Percentiles rank a stretch among this genome's conserved stretches.
Conservation (phyloP, 306 rosid genomes). For the Cicer bijugum region DNA sequence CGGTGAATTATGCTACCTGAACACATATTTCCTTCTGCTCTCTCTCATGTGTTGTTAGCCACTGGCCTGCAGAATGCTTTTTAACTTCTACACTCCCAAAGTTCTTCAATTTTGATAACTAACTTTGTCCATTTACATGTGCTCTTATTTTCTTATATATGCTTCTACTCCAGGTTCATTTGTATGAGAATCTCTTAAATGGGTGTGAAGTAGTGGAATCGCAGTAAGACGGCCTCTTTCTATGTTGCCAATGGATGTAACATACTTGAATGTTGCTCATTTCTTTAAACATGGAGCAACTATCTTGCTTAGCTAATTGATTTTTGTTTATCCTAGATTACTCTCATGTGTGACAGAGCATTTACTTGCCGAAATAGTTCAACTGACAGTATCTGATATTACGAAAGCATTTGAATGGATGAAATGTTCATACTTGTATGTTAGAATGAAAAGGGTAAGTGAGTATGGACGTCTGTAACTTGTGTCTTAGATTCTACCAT, state of each 20-base stretch:
- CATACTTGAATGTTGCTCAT: conserved; percentile 31
- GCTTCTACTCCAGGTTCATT: conserved; percentile 70
- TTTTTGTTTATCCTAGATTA: conserved; percentile 58
- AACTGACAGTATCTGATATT: conserved; percentile 84
- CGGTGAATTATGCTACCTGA: conserved; percentile 57
- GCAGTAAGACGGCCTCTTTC: conserved; percentile 63
- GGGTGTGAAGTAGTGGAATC: conserved; percentile 98
- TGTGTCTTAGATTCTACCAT: conserved; percentile 38
- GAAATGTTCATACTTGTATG: conserved; percentile 82
- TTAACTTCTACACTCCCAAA: not conserved
- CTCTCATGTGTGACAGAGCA: conserved; percentile 92
- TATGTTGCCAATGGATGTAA: conserved; percentile 24
- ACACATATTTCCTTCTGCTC: conserved; percentile 29
- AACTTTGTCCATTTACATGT: conserved; percentile 7
- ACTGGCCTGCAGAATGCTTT: conserved; percentile 18
- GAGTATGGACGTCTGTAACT: conserved; percentile 14
- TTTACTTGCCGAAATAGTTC: conserved; percentile 96
- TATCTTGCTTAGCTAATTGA: conserved; percentile 41
- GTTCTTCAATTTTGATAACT: conserved; percentile 36
- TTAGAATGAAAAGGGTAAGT: conserved; percentile 88
- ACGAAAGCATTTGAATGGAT: conserved; percentile 96
- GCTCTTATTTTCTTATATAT: conserved; percentile 40
- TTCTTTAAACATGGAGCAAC: conserved; percentile 27
- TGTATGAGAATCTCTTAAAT: conserved; percentile 89
- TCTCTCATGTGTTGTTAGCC: not conserved